Evolutionary conservation across 441 rosid species (phyloP).

Genomic region (Populus hybrid): DNA sequence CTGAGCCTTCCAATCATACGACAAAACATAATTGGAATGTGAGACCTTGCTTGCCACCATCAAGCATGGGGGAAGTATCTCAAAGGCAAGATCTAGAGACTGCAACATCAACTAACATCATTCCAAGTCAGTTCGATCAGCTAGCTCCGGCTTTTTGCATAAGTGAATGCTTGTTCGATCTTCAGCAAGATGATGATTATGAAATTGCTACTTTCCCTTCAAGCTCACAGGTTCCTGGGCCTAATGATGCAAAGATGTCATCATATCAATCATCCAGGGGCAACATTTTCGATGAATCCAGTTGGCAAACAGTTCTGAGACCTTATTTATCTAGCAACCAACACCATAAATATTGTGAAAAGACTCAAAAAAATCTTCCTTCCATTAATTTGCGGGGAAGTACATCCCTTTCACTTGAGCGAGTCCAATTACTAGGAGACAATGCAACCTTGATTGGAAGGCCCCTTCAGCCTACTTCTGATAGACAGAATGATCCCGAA

Average conservation of each 20-base stretch:
- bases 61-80: constrained; percentile 5
- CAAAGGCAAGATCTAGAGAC: constrained; percentile 22
- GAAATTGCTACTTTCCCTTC: neutral
- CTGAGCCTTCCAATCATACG: constrained; percentile 22
- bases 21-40: constrained; percentile 29
- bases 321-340: neutral
- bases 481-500: neutral
- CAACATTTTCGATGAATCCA: neutral
- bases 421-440: constrained; percentile 14
- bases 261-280: neutral
- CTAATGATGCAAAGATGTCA: constrained; percentile 6
- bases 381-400: constrained; percentile 5
- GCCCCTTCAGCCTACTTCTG: neutral
- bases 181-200: neutral
- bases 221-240: neutral
- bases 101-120: constrained; percentile 37
- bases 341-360: constrained; percentile 9
- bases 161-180: neutral
- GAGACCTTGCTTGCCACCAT: constrained; percentile 17
- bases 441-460: constrained; percentile 5
- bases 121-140: neutral
- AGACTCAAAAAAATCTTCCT: constrained; percentile 2
- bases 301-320: neutral
- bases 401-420: constrained; percentile 12
- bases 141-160: neutral